Evolutionary conservation across 805 yeast genomes (phyloP).

Genomic region (Ogataea siamensis): DNA sequence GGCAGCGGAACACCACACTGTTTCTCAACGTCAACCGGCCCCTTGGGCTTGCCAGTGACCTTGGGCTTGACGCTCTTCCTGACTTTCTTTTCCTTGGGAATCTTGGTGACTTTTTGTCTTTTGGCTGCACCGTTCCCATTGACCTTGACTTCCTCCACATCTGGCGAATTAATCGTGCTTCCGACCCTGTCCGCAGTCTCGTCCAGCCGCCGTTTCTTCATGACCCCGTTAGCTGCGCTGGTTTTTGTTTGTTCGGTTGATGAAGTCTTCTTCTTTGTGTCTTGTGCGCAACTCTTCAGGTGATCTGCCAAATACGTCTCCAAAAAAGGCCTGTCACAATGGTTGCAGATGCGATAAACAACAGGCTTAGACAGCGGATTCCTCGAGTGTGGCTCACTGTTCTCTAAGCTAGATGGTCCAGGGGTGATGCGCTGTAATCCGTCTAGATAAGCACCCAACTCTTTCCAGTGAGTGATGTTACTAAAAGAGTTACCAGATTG

Average conservation of each 20-base stretch:
- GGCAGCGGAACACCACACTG: conserved; percentile 97
- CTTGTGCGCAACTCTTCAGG: conserved; percentile 37
- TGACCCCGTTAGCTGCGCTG: conserved; percentile 19
- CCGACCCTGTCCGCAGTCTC: conserved; percentile 29
- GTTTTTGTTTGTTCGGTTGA: conserved; percentile 10
- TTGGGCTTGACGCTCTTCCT: conserved; percentile 36
- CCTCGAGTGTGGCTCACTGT: conserved; percentile 13
- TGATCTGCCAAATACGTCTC: conserved; percentile 39
- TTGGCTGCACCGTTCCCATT: conserved; percentile 12
- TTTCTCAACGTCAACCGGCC: conserved; percentile 86
- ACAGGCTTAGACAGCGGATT: conserved; percentile 40
- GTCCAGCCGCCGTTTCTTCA: conserved; percentile 28
- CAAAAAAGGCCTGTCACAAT: conserved; percentile 46
- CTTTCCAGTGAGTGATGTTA: conserved; percentile 35
- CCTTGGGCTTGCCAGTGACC: conserved; percentile 57
- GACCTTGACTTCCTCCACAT: conserved; percentile 9
- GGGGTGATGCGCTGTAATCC: conserved; percentile 24
- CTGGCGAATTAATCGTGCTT: conserved; percentile 24
- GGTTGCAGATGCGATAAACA: conserved; percentile 46
- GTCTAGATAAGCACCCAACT: conserved; percentile 35
- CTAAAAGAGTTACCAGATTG: conserved; percentile 16
- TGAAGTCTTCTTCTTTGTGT: conserved; percentile 26
- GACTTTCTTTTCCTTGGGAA: conserved; percentile 34
- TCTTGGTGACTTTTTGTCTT: conserved; percentile 20
- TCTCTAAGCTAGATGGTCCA: conserved; percentile 13